Evolutionary conservation across 2,329 filamentous ascomycete species (phyloP), one percentile per base, ranked within the genome.

Genomic region (Venturia pyrina): DNA sequence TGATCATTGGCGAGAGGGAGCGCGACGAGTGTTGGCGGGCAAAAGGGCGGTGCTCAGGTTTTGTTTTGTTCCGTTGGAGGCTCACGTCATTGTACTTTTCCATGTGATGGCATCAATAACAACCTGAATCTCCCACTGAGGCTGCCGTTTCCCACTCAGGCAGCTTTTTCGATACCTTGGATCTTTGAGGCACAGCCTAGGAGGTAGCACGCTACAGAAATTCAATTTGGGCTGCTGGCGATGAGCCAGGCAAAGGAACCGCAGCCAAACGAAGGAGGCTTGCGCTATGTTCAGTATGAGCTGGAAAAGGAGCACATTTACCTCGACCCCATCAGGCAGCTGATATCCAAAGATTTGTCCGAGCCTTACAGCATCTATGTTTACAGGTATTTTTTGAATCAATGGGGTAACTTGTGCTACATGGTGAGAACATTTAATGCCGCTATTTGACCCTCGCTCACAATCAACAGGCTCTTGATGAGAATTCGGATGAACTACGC

Each of bases 321-420:
- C 74, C 86, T 99, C 53, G 87, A 92, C 44, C 87, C 91, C 53
- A 97, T 99, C 77, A 88, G 93, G 65, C 88, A 93, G 66, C 80
- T 99, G 73, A 99, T 99, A 73, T 95, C 93, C 57, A 96, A 93
- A 73, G 95, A 98, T 75, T 83, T 99, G 62, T 98, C 93, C 71
- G 95, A 99, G 77, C 95, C 95, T 1, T 99, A 99, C 77, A 98
- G 93, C 78, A 98, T 99, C 75, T 99, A 99, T 79, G 95, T 99
- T 67, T 99, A 98, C 77, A 87, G 95, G 41, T 99, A 99, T 76
- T 99, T 99, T 72, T 81, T 99, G 21, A 96, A 96, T 74, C 92
- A 98, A 83, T 99, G 95, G 95, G 90, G 90, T 5, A 89, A 98
- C 73, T 80, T 99, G n/a, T 99, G 95, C 78, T 98, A 91, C 78